A percentile compares a stretch with the other conserved stretches of the same genome.
phyloP scores from a whole-genome alignment of 345 rosid genomes.

The Dipteronia dyeriana region DNA sequence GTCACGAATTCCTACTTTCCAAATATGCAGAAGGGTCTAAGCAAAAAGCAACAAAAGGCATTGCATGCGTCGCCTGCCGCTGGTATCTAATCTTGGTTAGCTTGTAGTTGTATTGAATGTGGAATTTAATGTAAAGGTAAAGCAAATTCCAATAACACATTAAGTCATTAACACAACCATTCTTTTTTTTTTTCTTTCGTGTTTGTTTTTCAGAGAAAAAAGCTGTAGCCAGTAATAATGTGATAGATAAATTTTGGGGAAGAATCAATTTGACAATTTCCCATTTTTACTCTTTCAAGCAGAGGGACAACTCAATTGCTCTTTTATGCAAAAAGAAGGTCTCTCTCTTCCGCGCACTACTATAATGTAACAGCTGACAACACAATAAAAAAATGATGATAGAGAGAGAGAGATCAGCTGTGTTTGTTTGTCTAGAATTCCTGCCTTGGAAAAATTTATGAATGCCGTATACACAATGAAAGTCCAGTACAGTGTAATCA shows the following conservation, averaged over 20 bases:
- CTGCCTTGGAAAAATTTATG: slow-evolving; percentile 2
- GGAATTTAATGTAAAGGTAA: slow-evolving; percentile 13
- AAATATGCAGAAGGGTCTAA: slow-evolving; percentile 6
- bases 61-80: slow-evolving; percentile 11
- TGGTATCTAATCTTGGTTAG: not conserved
- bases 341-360: not conserved
- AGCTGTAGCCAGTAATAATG: not conserved
- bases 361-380: slow-evolving; percentile 1
- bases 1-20: not conserved
- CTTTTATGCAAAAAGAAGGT: slow-evolving; percentile 16
- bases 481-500: slow-evolving; percentile 14
- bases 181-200: not conserved
- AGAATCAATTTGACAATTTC: slow-evolving; percentile 10
- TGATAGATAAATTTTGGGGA: not conserved
- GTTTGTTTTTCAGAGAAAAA: not conserved
- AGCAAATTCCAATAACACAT: not conserved
- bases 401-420: not conserved
- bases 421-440: slow-evolving; percentile 14
- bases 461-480: slow-evolving; percentile 1
- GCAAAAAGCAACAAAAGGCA: slow-evolving; percentile 13
- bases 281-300: not conserved
- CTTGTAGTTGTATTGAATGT: not conserved
- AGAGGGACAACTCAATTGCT: slow-evolving; percentile 27
- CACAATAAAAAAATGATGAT: not conserved
- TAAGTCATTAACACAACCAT: not conserved